These are phyloP conservation scores for Phytopythium delawarense DNA, from an alignment of 352 stramenopile genomes.

Conservation along the genomic window DNA sequence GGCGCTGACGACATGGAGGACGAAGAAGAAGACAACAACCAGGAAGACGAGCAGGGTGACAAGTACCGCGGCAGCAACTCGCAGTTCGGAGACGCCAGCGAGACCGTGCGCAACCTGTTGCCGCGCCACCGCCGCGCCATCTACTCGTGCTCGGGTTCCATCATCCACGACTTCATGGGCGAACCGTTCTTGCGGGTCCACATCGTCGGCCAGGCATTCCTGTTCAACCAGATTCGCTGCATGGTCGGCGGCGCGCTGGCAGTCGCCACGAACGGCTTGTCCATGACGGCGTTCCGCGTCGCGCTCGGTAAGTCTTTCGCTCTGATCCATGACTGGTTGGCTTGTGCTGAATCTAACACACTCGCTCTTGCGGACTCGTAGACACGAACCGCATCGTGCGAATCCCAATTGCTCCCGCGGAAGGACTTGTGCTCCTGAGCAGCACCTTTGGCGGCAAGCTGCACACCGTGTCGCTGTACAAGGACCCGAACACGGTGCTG, in stretches of 20 bases:
- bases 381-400: constrained; percentile 76
- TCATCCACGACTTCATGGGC: constrained; percentile 56
- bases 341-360: neutral
- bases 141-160: constrained; percentile 67
- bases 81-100: constrained; percentile 40
- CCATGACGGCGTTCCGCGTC: constrained; percentile 57
- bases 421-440: constrained; percentile 84
- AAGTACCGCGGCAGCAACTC: constrained; percentile 18
- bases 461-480: constrained; percentile 69
- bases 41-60: constrained; percentile 7
- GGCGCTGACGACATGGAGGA: constrained; percentile 11
- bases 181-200: constrained; percentile 69
- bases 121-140: constrained; percentile 68
- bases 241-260: constrained; percentile 87
- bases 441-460: constrained; percentile 79
- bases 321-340: constrained; percentile 2
- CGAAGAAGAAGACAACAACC: constrained; percentile 9
- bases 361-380: constrained; percentile 7
- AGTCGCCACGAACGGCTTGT: constrained; percentile 74
- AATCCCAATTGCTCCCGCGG: constrained; percentile 84
- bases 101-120: constrained; percentile 46
- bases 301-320: constrained; percentile 44
- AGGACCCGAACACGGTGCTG: constrained; percentile 61
- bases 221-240: constrained; percentile 90
- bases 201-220: constrained; percentile 79